These are phyloP conservation scores for Nothomitra cinnamomea DNA, from an alignment of 2,329 filamentous ascomycete species.

Conservation along the genomic window DNA sequence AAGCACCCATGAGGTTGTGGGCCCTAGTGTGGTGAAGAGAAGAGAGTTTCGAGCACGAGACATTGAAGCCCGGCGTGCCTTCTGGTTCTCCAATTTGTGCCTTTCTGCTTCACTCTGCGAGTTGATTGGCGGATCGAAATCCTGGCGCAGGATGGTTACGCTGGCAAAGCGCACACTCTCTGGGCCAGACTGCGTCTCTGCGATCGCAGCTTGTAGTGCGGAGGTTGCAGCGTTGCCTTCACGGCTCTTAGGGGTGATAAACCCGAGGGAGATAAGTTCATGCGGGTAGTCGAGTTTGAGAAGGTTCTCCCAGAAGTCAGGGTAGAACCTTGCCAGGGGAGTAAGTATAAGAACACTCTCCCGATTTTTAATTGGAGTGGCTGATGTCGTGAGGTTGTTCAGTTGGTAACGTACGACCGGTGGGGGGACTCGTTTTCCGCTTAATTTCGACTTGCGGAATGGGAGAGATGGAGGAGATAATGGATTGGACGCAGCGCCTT, in stretches of 20 bases:
- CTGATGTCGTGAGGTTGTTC: conserved; percentile 79
- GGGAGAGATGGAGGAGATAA: conserved; percentile 59
- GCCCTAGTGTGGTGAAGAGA: conserved; percentile 85
- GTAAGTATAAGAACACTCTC: conserved; percentile 87
- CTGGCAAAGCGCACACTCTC: conserved; percentile 75
- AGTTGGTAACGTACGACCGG: conserved; percentile 87
- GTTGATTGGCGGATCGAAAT: conserved; percentile 66
- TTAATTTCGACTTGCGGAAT: conserved; percentile 47
- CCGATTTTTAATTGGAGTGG: conserved; percentile 55
- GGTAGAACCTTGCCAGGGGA: conserved; percentile 84
- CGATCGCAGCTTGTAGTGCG: conserved; percentile 68
- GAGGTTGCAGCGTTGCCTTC: conserved; percentile 79
- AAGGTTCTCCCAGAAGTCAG: conserved; percentile 90
- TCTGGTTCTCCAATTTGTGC: conserved; percentile 85
- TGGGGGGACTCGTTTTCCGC: conserved; percentile 44
- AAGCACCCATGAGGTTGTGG: conserved; percentile 83
- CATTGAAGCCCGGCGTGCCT: conserved; percentile 74
- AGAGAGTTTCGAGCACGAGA: conserved; percentile 84
- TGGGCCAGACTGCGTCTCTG: conserved; percentile 68
- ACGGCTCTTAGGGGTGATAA: conserved; percentile 86
- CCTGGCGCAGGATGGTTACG: conserved; percentile 86
- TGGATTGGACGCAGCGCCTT: conserved; percentile 46
- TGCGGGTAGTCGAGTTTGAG: conserved; percentile 74
- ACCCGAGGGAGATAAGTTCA: conserved; percentile 84
- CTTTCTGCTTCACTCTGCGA: conserved; percentile 79